Evolutionary conservation across 1,139 yeast genomes (phyloP).

Genomic region (Geotrichum carabidarum): DNA sequence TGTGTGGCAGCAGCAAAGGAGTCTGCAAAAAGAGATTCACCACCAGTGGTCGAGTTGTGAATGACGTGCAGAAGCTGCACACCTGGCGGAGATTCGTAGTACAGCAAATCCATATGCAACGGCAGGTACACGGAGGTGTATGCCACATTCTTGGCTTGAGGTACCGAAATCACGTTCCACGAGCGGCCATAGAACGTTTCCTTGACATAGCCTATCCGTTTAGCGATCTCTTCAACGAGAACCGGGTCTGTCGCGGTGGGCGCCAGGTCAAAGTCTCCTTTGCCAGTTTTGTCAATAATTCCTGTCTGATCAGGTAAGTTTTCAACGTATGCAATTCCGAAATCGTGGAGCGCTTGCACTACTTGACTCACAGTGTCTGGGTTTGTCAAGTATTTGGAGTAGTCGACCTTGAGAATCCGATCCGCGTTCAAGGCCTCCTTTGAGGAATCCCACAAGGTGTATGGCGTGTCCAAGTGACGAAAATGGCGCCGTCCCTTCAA

Average conservation of each 20-base stretch:
- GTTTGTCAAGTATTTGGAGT: constrained; percentile 43
- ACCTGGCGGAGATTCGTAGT: constrained; percentile 83
- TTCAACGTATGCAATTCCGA: constrained; percentile 56
- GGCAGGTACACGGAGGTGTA: constrained; percentile 65
- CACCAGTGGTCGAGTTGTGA: constrained; percentile 59
- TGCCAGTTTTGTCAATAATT: constrained; percentile 24
- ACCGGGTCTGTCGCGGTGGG: constrained; percentile 29
- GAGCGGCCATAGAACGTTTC: constrained; percentile 69
- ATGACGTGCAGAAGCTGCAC: constrained; percentile 66
- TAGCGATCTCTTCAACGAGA: constrained; percentile 48
- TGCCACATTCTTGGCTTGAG: constrained; percentile 68
- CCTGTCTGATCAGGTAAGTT: constrained; percentile 45
- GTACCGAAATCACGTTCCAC: constrained; percentile 62
- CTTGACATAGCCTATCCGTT: constrained; percentile 63
- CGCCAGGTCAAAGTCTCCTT: constrained; percentile 13
- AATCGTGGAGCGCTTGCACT: constrained; percentile 48
- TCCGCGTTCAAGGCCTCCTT: constrained; percentile 20
- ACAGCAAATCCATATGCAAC: constrained; percentile 73
- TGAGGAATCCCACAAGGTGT: constrained; percentile 36
- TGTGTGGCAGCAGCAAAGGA: constrained; percentile 62
- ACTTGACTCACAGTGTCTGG: constrained; percentile 41
- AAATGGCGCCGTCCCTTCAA: constrained; percentile 34
- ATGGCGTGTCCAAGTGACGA: constrained; percentile 34
- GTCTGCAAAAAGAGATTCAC: constrained; percentile 71
- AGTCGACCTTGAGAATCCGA: constrained; percentile 38